Conservation (phyloP, 1,139 yeast species). For the Saccharomyces uvarum region DNA sequence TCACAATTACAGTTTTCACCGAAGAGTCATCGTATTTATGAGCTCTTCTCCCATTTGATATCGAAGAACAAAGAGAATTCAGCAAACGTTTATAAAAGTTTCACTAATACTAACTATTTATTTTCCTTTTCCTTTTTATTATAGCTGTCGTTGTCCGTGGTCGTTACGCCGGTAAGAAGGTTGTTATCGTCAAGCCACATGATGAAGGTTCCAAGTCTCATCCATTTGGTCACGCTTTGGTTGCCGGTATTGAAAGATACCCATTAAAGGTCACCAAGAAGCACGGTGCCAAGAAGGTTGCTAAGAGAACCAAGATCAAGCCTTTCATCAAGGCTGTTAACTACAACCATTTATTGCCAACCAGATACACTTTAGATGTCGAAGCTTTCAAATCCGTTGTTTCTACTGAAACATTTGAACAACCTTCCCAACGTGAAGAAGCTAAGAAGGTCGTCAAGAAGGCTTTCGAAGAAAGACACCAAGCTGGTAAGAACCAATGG, state of each 20-base stretch:
- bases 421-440: conserved; percentile 98
- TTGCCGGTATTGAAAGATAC: conserved; percentile 98
- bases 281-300: conserved; percentile 93
- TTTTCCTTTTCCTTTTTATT: neutral
- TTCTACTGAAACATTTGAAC: conserved; percentile 88
- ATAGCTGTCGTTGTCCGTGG: conserved; percentile 99
- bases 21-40: neutral
- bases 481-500: conserved; percentile 99
- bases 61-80: neutral
- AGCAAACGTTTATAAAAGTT: neutral
- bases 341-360: conserved; percentile 99
- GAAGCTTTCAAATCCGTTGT: conserved; percentile 90
- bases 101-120: neutral
- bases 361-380: conserved; percentile 97
- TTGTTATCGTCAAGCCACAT: conserved; percentile 96
- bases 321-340: conserved; percentile 98
- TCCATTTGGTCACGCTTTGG: conserved; percentile 99
- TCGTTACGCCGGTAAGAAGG: conserved; percentile 99
- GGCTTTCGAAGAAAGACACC: conserved; percentile 99
- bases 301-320: conserved; percentile 97
- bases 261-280: conserved; percentile 95
- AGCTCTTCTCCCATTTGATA: neutral
- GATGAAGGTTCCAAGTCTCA: conserved; percentile 99
- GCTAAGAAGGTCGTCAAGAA: conserved; percentile 98
- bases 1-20: neutral